phyloP scores from a whole-genome alignment of 1,284 basidiomycete genomes.

The Gymnopus androsaceus region DNA sequence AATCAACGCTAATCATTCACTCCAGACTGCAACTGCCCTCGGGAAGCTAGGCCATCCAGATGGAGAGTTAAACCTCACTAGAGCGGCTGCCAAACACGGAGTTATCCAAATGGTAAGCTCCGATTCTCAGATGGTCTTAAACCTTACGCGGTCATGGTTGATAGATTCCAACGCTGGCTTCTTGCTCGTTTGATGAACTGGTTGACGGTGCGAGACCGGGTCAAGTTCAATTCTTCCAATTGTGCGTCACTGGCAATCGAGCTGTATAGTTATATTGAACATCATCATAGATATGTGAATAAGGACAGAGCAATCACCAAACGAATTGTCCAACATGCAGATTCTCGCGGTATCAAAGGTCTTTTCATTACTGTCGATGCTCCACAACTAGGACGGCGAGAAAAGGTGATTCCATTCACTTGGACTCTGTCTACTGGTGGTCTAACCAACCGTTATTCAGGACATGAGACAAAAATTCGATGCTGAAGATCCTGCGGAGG shows the following conservation, averaged over 20 bases:
- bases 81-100: conserved; percentile 79
- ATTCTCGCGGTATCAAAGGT: conserved; percentile 80
- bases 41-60: conserved; percentile 95
- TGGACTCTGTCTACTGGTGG: not conserved
- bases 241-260: conserved; percentile 43
- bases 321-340: conserved; percentile 83
- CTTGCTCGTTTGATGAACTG: conserved; percentile 89
- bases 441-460: conserved; percentile 38
- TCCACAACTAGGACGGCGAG: conserved; percentile 87
- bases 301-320: conserved; percentile 81
- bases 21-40: conserved; percentile 70
- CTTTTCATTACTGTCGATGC: conserved; percentile 94
- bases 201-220: conserved; percentile 75
- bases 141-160: too few relatives aligned
- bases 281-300: conserved; percentile 74
- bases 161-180: conserved; percentile 88
- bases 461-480: conserved; percentile 98
- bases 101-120: conserved; percentile 84
- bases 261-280: not conserved
- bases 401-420: conserved; percentile 54
- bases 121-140: conserved; percentile 2
- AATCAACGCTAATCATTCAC: too few relatives aligned
- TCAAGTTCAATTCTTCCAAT: conserved; percentile 81
- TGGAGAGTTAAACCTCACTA: conserved; percentile 86
- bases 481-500: conserved; percentile 78